phyloP scores from a whole-genome alignment of 352 stramenopile genomes.

The Globisporangium abappressorium region DNA sequence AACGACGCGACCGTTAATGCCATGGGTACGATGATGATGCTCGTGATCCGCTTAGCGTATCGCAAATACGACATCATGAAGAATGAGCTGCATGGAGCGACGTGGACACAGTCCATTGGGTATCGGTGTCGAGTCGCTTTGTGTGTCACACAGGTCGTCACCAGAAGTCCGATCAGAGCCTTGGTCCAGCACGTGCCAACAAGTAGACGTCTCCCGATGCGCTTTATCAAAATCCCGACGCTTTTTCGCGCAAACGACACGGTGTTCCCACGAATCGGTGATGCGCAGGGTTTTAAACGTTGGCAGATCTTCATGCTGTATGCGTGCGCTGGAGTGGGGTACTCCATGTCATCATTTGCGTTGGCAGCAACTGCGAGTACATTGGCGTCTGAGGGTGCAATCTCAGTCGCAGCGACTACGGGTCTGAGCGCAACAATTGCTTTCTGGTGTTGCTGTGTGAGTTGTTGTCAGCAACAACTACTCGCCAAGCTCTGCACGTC shows the following conservation, averaged over 20 bases:
- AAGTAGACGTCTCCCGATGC: not conserved
- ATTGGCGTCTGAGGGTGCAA: not conserved
- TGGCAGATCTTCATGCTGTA: not conserved
- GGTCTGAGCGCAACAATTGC: not conserved
- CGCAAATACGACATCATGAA: constrained; percentile 11
- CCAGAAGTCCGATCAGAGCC: not conserved
- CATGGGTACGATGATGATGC: constrained; percentile 5
- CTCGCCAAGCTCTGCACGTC: constrained; percentile 12
- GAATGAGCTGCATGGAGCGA: not conserved
- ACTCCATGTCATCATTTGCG: not conserved
- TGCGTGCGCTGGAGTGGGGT: not conserved
- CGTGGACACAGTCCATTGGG: constrained; percentile 8
- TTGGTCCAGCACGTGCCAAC: not conserved
- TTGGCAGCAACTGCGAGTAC: not conserved
- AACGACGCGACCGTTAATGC: constrained; percentile 1
- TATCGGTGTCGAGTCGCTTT: constrained; percentile 1
- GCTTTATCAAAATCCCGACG: constrained; percentile 6
- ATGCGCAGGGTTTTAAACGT: not conserved
- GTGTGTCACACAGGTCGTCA: not conserved
- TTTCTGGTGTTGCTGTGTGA: not conserved
- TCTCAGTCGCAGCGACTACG: not conserved
- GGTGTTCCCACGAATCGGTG: not conserved
- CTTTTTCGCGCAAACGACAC: not conserved
- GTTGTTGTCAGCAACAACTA: constrained; percentile 4
- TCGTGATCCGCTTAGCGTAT: constrained; percentile 1